Evolutionary conservation across 441 rosid species (phyloP).

Genomic region (Daphne laureola): DNA sequence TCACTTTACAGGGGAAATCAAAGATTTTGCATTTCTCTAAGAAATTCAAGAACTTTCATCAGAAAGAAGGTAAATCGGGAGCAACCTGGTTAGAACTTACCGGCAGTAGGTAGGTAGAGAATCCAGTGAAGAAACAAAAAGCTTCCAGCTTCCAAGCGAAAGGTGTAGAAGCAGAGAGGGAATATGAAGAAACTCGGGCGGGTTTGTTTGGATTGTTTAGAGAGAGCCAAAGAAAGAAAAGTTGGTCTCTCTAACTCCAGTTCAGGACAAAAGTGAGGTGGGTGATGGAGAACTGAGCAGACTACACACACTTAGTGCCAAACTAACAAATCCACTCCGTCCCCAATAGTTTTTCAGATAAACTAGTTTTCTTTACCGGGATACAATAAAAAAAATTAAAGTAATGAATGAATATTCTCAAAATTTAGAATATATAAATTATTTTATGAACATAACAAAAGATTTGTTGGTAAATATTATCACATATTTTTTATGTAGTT

Average conservation of each 20-base stretch:
- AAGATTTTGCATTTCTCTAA: background rate
- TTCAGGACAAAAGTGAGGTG: constrained; percentile 32
- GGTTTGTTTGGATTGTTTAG: constrained; percentile 24
- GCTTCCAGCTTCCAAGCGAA: constrained; percentile 19
- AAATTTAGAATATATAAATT: too few relatives aligned
- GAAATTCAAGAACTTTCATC: constrained; percentile 14
- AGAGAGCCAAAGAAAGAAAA: constrained; percentile 19
- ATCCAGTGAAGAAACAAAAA: constrained; percentile 13
- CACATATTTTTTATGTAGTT: too few relatives aligned
- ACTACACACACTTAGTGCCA: constrained; percentile 6
- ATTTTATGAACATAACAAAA: too few relatives aligned
- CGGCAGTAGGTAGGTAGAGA: constrained; percentile 19
- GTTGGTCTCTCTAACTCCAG: constrained; percentile 20
- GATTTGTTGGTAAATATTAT: too few relatives aligned
- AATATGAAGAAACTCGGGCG: constrained; percentile 12
- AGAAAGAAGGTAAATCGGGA: constrained; percentile 1
- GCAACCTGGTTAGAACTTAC: constrained; percentile 9
- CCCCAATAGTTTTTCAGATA: background rate
- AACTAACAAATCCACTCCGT: constrained; percentile 14
- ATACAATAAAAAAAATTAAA: too few relatives aligned
- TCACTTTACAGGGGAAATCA: constrained; percentile 12
- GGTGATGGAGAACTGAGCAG: constrained; percentile 18
- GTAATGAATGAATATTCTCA: too few relatives aligned
- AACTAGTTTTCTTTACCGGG: too few relatives aligned
- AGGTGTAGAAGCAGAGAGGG: constrained; percentile 11